Conservation (phyloP, 495 filamentous ascomycete genomes). For the Hypoxylon trugodes region DNA sequence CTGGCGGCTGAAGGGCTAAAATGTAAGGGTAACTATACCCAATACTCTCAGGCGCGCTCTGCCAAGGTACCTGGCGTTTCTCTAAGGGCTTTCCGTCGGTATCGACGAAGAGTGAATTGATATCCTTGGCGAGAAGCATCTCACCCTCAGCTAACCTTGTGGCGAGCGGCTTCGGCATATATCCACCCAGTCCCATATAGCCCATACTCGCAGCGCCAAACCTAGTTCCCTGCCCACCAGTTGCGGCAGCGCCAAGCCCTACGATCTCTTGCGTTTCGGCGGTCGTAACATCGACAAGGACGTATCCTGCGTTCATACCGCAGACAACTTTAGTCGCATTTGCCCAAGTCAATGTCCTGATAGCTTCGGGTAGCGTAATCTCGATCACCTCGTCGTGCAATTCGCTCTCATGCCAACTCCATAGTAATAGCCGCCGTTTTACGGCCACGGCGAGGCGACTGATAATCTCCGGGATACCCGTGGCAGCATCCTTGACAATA, state of each 20-base stretch:
- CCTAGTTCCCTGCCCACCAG: constrained; percentile 71
- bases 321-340: constrained; percentile 84
- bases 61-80: constrained; percentile 90
- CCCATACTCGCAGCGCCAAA: constrained; percentile 75
- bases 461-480: constrained; percentile 88
- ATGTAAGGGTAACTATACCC: constrained; percentile 98
- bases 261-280: constrained; percentile 76
- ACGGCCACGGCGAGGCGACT: constrained; percentile 89
- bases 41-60: constrained; percentile 83
- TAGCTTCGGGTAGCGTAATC: constrained; percentile 77
- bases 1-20: constrained; percentile 80
- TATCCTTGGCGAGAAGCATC: constrained; percentile 90
- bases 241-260: constrained; percentile 75
- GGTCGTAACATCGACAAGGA: constrained; percentile 84
- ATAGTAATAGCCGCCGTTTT: constrained; percentile 87
- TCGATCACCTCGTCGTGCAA: constrained; percentile 76
- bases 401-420: constrained; percentile 97
- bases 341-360: constrained; percentile 89
- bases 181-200: constrained; percentile 92
- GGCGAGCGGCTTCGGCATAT: constrained; percentile 87
- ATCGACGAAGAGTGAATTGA: constrained; percentile 93
- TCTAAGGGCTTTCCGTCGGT: constrained; percentile 81
- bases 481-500: constrained; percentile 86
- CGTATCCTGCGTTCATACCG: constrained; percentile 87
- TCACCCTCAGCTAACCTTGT: constrained; percentile 83